A percentile compares a stretch with the other conserved stretches of the same genome.
These are phyloP conservation scores for Cupressus sempervirens DNA, from an alignment of 75 land plant species.

Conservation along the genomic window DNA sequence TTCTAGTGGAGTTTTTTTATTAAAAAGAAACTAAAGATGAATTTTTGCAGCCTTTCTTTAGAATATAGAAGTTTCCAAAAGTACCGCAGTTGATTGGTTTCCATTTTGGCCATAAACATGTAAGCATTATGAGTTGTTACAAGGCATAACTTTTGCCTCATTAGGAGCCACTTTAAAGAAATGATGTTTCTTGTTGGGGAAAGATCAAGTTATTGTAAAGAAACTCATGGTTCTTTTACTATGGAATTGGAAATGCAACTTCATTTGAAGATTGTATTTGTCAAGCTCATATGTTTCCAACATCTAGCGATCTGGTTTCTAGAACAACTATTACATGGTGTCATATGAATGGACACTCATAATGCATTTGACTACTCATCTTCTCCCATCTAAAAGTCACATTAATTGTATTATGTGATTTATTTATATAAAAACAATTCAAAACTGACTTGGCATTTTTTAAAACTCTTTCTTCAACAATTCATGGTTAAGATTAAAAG, in stretches of 20 bases:
- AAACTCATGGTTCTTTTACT: constrained; percentile 13
- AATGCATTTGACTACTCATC: too few relatives aligned
- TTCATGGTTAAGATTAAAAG: too few relatives aligned
- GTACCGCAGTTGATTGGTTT: constrained; percentile 84
- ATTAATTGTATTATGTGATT: too few relatives aligned
- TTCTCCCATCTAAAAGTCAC: too few relatives aligned
- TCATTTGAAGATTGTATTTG: constrained; percentile 61
- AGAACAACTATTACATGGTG: constrained; percentile 39
- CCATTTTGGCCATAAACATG: constrained; percentile 76
- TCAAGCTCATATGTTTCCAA: constrained; percentile 60
- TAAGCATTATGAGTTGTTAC: constrained; percentile 70
- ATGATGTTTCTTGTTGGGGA: constrained; percentile 41
- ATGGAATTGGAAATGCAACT: constrained; percentile 27
- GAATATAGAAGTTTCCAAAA: background rate
- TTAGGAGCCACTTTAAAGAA: constrained; percentile 89
- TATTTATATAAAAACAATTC: too few relatives aligned
- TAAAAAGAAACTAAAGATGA: background rate
- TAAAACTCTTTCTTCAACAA: too few relatives aligned
- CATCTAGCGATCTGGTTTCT: constrained; percentile 61
- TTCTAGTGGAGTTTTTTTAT: background rate
- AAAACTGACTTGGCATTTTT: too few relatives aligned
- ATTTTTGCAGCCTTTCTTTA: background rate
- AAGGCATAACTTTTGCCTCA: constrained; percentile 76
- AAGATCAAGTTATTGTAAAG: constrained; percentile 8
- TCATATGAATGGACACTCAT: too few relatives aligned